Evolutionary conservation across 495 filamentous ascomycete genomes (phyloP), one percentile per base, ranked within the genome.

Genomic region (Aspergillus ellipticus): DNA sequence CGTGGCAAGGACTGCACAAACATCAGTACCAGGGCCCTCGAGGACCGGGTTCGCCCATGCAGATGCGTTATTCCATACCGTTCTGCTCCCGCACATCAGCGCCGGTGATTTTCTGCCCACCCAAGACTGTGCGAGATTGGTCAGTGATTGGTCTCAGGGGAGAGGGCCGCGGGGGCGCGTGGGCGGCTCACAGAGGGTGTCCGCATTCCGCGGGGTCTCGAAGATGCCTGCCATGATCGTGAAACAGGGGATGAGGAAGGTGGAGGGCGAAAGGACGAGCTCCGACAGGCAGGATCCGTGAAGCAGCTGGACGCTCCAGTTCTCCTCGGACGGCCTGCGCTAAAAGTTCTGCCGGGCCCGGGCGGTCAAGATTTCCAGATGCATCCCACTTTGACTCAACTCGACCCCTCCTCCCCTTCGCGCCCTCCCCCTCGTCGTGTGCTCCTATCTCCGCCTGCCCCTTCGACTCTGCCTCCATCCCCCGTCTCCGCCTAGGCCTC

Each of bases 21-120:
- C 35, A 58, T 55, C 49, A 61, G 35, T 7, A 50, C 41, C 37
- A 28, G 24, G 51, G 54, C 21, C 37, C 58, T 2, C 29, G 20
- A 35, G n/a, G n/a, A n/a, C n/a, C n/a, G n/a, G n/a, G n/a, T n/a
- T n/a, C n/a, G n/a, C n/a, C n/a, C n/a, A 28, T 9, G 24, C 16
- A 21, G 20, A 33, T 24, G 51, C 31, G 26, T 16, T 17, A 45
- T 43, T 33, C 70, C 82, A 73, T 78, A 87, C 90, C 90, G 82
- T 96, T 96, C 67, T 97, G 92, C 73, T 98, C 94, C 63, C 94
- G 79, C 67, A 98, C 92, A 75, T 98, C 94, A 61, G 89, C 78
- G 67, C 94, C 94, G 58, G 87, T 95, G 73, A 96, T 93, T 85
- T 96, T 96, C 78, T 87, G 82, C 66, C 92, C 92, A 60, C 92